phyloP scores from a whole-genome alignment of 78 protist genomes.

The Monocercomonoides exilis region DNA sequence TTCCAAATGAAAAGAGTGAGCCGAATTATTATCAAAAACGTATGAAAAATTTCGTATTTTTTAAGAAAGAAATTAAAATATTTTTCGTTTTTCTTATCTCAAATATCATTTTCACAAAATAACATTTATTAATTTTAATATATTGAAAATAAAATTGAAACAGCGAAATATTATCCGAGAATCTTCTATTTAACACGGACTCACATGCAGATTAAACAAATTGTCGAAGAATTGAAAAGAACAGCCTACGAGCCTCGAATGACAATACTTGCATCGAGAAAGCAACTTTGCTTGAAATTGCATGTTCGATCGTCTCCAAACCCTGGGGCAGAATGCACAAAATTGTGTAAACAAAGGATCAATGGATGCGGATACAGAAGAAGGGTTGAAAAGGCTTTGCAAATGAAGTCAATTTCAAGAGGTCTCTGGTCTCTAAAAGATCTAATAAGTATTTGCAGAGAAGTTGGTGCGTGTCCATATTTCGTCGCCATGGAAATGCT shows the following conservation, averaged over 20 bases:
- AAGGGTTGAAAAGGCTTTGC: too few species aligned
- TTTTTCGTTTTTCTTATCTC: too few species aligned
- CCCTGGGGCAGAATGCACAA: background rate
- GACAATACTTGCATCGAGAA: slow-evolving; percentile 24
- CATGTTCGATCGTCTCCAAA: slow-evolving; percentile 4
- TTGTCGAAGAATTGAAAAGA: slow-evolving; percentile 64
- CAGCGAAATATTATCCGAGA: too few species aligned
- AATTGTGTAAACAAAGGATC: background rate
- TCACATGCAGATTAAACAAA: slow-evolving; percentile 90
- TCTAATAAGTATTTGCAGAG: slow-evolving; percentile 32
- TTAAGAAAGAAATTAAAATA: too few species aligned
- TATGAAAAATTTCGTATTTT: too few species aligned
- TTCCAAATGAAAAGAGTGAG: background rate
- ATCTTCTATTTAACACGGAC: slow-evolving; percentile 83
- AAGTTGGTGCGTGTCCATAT: slow-evolving; percentile 74
- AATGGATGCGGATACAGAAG: background rate
- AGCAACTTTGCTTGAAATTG: slow-evolving; percentile 77
- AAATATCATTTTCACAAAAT: too few species aligned
- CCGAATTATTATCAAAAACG: background rate
- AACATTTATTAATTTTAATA: too few species aligned
- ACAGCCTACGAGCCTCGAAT: slow-evolving; percentile 48
- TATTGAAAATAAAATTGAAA: too few species aligned
- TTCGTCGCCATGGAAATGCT: slow-evolving; percentile 46
- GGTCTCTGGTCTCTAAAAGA: slow-evolving; percentile 65
- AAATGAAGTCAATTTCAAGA: too few species aligned